phyloP scores from a whole-genome alignment of 306 rosid genomes.

The Gastrolobium bilobum region DNA sequence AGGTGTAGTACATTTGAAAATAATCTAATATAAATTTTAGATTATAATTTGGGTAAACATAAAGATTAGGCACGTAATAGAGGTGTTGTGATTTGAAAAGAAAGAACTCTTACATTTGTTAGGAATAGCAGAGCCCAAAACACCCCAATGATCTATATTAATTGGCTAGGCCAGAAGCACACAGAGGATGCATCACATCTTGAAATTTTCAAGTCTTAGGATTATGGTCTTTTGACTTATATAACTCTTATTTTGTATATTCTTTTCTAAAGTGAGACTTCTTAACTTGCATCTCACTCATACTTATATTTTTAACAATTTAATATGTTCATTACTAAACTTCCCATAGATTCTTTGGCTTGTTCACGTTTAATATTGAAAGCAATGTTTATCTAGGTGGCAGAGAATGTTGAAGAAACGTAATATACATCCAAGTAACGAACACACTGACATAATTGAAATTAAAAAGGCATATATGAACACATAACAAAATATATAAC shows the following conservation, averaged over 20 bases:
- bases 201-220: not conserved
- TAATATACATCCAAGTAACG: not conserved
- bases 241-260: slow-evolving; percentile 15
- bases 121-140: slow-evolving; percentile 9
- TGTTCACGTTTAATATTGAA: not conserved
- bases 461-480: not conserved
- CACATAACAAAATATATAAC: not conserved
- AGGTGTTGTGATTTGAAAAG: slow-evolving; percentile 7
- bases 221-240: not conserved
- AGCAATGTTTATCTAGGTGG: slow-evolving; percentile 7
- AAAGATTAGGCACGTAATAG: slow-evolving; percentile 14
- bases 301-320: not conserved
- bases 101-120: slow-evolving; percentile 14
- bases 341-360: not conserved
- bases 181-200: no score
- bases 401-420: slow-evolving; percentile 5
- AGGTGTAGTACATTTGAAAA: slow-evolving; percentile 20
- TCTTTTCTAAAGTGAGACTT: not conserved
- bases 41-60: slow-evolving; percentile 21
- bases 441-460: slow-evolving; percentile 33
- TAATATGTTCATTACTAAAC: not conserved
- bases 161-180: not conserved
- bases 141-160: not conserved
- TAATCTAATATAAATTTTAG: not conserved
- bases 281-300: not conserved